Conservation (phyloP, 345 rosid species). For the Citrus trifoliata region DNA sequence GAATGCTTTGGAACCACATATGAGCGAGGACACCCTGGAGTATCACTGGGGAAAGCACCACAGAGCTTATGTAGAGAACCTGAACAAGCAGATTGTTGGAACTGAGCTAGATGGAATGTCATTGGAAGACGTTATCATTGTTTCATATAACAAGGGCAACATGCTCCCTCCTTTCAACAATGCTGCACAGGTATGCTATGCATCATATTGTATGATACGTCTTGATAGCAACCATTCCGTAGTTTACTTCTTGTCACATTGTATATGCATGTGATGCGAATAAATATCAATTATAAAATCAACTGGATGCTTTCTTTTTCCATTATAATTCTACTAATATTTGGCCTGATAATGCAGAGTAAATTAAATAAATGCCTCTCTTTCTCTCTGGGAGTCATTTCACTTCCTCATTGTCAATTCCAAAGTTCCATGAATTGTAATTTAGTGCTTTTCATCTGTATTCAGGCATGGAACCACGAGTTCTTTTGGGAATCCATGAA, state of each 20-base stretch:
- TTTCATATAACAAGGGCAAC: slow-evolving; percentile 69
- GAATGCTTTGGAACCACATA: slow-evolving; percentile 89
- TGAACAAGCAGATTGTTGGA: slow-evolving; percentile 75
- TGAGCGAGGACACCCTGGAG: slow-evolving; percentile 72
- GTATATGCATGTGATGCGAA: not conserved
- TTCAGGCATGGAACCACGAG: slow-evolving; percentile 93
- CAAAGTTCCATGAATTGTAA: not conserved
- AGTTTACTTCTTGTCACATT: not conserved
- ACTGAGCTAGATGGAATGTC: slow-evolving; percentile 65
- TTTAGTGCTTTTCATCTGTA: not conserved
- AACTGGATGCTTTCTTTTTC: too few species aligned
- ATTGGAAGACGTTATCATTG: slow-evolving; percentile 53
- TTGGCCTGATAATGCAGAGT: not conserved
- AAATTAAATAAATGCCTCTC: not conserved
- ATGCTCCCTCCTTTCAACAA: slow-evolving; percentile 86
- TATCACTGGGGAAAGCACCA: slow-evolving; percentile 99
- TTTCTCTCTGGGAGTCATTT: not conserved
- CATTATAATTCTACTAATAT: not conserved
- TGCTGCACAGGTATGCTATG: slow-evolving; percentile 75
- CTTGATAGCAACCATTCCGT: not conserved
- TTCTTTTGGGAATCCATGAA: slow-evolving; percentile 94
- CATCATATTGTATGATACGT: not conserved
- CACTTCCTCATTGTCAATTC: not conserved
- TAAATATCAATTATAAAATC: not conserved
- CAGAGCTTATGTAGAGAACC: slow-evolving; percentile 74